Conservation (phyloP, 2,329 filamentous ascomycete genomes). For the Bipolaris sorokiniana region DNA sequence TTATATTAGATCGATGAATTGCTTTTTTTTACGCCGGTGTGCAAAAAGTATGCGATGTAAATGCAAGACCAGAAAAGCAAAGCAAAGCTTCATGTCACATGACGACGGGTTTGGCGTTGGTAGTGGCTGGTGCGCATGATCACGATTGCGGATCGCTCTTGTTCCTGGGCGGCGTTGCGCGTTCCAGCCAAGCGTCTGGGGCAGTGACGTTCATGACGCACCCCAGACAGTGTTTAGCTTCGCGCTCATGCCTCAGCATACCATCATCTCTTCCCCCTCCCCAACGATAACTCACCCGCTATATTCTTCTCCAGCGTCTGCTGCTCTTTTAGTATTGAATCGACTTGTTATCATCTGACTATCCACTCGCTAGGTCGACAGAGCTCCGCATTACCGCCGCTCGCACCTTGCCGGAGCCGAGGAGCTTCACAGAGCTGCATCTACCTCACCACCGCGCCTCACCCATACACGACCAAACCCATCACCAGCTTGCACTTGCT, state of each 20-base stretch:
- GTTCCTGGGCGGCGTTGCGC: conserved; percentile 24
- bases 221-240: conserved; percentile 17
- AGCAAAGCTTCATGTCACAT: not conserved
- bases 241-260: conserved; percentile 18
- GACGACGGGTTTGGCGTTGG: not conserved
- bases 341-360: not conserved
- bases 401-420: not conserved
- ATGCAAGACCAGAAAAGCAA: not conserved
- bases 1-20: conserved; percentile 15
- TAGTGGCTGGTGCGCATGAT: conserved; percentile 18
- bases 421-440: conserved; percentile 15
- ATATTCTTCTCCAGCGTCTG: not conserved
- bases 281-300: not conserved
- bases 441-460: conserved; percentile 22
- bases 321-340: not conserved
- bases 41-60: too few relatives aligned
- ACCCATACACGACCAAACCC: not conserved
- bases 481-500: not conserved
- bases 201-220: conserved; percentile 27
- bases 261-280: conserved; percentile 3
- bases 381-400: not conserved
- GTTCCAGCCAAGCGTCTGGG: conserved; percentile 12
- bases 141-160: conserved; percentile 14
- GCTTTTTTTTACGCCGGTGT: not conserved
- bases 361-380: conserved; percentile 2